Base-by-base conservation (phyloP, 371 early-diverging fungal species). In the Syncephalastrum monosporum region DNA sequence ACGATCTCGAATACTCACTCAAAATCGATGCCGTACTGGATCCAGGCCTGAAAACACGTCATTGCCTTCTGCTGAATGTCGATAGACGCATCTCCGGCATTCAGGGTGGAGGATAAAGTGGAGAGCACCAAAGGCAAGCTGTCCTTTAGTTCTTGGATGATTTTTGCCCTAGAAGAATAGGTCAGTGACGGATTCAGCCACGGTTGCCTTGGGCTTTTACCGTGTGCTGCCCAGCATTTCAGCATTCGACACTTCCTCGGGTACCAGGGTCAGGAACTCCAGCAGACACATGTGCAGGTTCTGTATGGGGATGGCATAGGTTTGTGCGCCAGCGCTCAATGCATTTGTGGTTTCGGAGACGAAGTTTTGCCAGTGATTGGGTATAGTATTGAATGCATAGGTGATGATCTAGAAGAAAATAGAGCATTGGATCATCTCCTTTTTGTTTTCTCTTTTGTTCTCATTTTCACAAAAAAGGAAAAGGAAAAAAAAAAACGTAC, bases 211-310 rank as follows among this genome's bases (percentile, higher is more conserved):
- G 27, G 27, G 4, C 10, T 44, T 67, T 60, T 82, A 83, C 80
- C 72, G 82, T 29, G 60, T 64, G 12, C 67, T 69, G 5, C 81
- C 82, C 27, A 78, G 63, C 13, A 90, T 57, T 47, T 85, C 77
- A 5, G 82, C 72, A 47, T 84, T 84, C 5, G 75, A 67, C 14
- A 90, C 72, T 62, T 92, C 92, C 68, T 94, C 91, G 10, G 92
- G 91, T 4, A 92, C 71, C 42, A 91, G 81, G 7, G 85, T 88
- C 47, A 90, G 60, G 48, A 91, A 86, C 25, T 92, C 92, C 4
- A 94, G 64, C 3, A 91, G 56, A 0, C 84, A 71, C 5, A 64
- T 42, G 21, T 83, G 76, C 52, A 80, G 67, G 14, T 68, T 56
- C 50, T 74, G 42, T 17, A 54, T 2, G 42, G 62, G 52, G 29